Base-by-base conservation (phyloP, 257 asterid genomes). In the Galeopsis tetrahit region DNA sequence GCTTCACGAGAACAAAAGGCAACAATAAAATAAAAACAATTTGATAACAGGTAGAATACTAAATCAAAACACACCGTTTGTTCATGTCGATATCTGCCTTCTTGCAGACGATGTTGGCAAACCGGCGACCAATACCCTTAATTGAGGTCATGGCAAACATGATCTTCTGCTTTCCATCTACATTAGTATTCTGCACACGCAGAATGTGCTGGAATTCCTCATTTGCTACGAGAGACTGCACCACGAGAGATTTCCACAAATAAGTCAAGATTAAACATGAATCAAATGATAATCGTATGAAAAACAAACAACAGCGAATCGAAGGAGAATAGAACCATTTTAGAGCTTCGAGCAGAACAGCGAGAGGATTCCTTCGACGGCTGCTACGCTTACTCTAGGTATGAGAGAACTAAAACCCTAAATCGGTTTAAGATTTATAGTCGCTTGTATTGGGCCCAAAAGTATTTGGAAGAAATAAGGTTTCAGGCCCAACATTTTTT, bases 101-200 rank as follows among this genome's bases (percentile, higher is more conserved):
- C 75, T 93, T 90, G 78, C 98, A 93, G 66, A 87, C 85, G 63
- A 93, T 90, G 80, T 93, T 93, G 63, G 97, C 89, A 81, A 93
- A 93, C 56, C 98, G 97, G 61, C 98, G 97, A 15, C 98, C 97
- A 1, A 93, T 90, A 87, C 98, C 98, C 82, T 93, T 93, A 83
- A 93, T 93, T 10, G 98, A 87, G 71, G 97, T 93, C 90, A 93
- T 15, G 46, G 98, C 98, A 48, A 88, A 93, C 98, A 93, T 93
- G 71, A 93, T 92, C 85, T 93, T 93, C 84, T 93, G 96, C 72
- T 93, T 93, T 13, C 98, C 98, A 59, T 90, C 98, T 0, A 93
- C 98, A 66, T 93, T 93, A 0, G 98, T 93, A 69, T 93, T 93
- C 80, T 90, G 97, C 51, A 93, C 85, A 90, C 98, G 98, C 63